Evolutionary conservation across 192 early-diverging fungal genomes (phyloP).

Genomic region (Umbelopsis sp.): DNA sequence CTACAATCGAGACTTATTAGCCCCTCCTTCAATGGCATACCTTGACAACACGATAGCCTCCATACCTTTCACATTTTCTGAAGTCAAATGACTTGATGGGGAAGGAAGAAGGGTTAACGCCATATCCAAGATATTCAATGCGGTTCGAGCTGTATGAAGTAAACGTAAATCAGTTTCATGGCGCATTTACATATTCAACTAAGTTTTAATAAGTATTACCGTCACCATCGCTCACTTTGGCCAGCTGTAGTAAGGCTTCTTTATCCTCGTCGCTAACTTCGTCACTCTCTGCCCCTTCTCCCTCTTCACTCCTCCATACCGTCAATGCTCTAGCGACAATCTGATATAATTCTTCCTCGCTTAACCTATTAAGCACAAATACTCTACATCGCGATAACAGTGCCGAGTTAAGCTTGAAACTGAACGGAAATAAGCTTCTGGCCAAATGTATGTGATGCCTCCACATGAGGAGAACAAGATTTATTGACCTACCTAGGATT

Average conservation of each 20-base stretch:
- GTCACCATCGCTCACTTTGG: constrained; percentile 80
- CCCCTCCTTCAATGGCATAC: not conserved
- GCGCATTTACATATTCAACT: not conserved
- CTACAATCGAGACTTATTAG: constrained; percentile 12
- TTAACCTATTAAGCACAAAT: constrained; percentile 72
- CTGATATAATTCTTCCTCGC: constrained; percentile 53
- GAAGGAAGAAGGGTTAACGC: constrained; percentile 36
- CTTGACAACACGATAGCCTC: not conserved
- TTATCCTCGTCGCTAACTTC: constrained; percentile 33
- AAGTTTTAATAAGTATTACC: constrained; percentile 30
- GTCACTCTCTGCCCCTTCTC: constrained; percentile 22
- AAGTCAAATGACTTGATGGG: constrained; percentile 29
- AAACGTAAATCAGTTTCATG: too few relatives aligned
- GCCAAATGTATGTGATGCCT: not conserved
- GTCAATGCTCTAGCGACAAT: constrained; percentile 64
- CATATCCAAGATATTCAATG: constrained; percentile 69
- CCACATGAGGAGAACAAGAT: not conserved
- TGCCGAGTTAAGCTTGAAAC: constrained; percentile 80
- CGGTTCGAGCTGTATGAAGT: constrained; percentile 53
- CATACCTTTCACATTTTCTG: constrained; percentile 59
- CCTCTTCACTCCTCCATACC: constrained; percentile 41
- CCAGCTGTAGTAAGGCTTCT: constrained; percentile 52
- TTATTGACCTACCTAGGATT: constrained; percentile 54
- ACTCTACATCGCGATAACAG: constrained; percentile 81
- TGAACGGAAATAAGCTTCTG: not conserved